These are phyloP conservation scores for Daldinia grandis DNA, from an alignment of 495 filamentous ascomycete species.

Conservation along the genomic window DNA sequence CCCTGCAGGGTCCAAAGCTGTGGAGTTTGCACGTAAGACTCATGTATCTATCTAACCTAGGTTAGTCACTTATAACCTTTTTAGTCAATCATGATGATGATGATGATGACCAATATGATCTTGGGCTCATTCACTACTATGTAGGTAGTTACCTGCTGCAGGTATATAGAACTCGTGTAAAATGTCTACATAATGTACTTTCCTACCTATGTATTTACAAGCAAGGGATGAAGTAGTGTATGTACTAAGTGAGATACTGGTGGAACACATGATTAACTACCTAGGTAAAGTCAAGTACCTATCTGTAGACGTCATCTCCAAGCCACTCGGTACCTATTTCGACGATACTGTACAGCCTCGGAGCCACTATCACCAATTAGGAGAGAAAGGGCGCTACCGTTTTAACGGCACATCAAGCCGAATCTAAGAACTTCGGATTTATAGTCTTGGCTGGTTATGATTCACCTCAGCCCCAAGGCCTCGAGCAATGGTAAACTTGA, in stretches of 20 bases:
- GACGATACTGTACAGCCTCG: background rate
- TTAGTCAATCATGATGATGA: background rate
- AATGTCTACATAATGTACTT: too few species aligned
- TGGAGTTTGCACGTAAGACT: conserved; percentile 13
- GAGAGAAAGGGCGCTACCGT: conserved; percentile 9
- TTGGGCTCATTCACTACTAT: background rate
- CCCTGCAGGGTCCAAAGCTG: conserved; percentile 27
- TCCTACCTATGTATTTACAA: background rate
- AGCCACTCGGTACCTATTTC: conserved; percentile 19
- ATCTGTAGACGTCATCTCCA: conserved; percentile 28
- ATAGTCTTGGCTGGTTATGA: conserved; percentile 6
- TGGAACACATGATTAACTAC: conserved; percentile 13
- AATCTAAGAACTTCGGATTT: conserved; percentile 1
- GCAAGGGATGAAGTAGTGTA: background rate
- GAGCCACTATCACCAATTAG: conserved; percentile 26
- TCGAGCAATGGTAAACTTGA: background rate
- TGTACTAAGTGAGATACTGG: background rate
- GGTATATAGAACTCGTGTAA: background rate
- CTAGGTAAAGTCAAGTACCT: background rate
- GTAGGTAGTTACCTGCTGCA: background rate
- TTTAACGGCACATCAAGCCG: conserved; percentile 8
- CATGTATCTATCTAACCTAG: too few species aligned
- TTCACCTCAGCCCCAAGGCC: conserved; percentile 22
- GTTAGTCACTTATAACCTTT: background rate
- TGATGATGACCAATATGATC: background rate